A percentile compares a stretch with the other conserved stretches of the same genome.
phyloP scores from a whole-genome alignment of 176 grass and related monocot genomes.

The Oryza meridionalis region DNA sequence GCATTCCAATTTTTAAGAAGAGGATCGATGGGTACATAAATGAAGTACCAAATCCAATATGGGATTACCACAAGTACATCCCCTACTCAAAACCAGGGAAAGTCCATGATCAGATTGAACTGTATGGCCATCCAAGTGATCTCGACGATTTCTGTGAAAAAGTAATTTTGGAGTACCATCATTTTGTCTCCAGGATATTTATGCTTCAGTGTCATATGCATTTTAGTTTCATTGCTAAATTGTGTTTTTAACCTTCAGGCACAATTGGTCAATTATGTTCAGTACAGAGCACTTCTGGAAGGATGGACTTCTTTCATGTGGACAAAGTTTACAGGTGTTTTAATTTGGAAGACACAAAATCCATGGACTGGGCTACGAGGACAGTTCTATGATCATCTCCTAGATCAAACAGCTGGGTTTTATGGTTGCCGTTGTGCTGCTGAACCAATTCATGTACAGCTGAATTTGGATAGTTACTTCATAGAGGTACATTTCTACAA shows the following conservation, averaged over 20 bases:
- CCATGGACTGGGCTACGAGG: slow-evolving; percentile 96
- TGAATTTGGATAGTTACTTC: slow-evolving; percentile 82
- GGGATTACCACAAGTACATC: slow-evolving; percentile 99
- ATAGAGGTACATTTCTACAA: slow-evolving; percentile 70
- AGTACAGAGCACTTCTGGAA: slow-evolving; percentile 95
- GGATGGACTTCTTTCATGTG: slow-evolving; percentile 99
- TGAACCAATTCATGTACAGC: slow-evolving; percentile 84
- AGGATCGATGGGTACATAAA: slow-evolving; percentile 61
- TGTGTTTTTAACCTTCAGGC: slow-evolving; percentile 55
- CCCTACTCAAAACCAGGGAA: slow-evolving; percentile 88
- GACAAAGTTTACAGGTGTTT: slow-evolving; percentile 90
- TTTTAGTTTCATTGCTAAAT: slow-evolving; percentile 39
- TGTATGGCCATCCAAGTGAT: slow-evolving; percentile 73
- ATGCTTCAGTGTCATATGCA: slow-evolving; percentile 16
- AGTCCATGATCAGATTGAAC: slow-evolving; percentile 90
- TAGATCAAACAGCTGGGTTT: slow-evolving; percentile 92
- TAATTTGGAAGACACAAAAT: slow-evolving; percentile 98
- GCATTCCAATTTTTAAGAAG: slow-evolving; percentile 82
- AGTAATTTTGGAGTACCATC: slow-evolving; percentile 44
- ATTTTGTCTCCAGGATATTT: slow-evolving; percentile 22
- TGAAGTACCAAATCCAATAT: slow-evolving; percentile 92
- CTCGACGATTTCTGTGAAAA: slow-evolving; percentile 94
- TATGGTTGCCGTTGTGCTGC: slow-evolving; percentile 87
- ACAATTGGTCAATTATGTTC: slow-evolving; percentile 91
- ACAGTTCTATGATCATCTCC: slow-evolving; percentile 97